Percentiles rank a stretch among this genome's conserved stretches.
These are phyloP conservation scores for Euphorbia schlechtendalii DNA, from an alignment of 441 rosid genomes.

Conservation along the genomic window DNA sequence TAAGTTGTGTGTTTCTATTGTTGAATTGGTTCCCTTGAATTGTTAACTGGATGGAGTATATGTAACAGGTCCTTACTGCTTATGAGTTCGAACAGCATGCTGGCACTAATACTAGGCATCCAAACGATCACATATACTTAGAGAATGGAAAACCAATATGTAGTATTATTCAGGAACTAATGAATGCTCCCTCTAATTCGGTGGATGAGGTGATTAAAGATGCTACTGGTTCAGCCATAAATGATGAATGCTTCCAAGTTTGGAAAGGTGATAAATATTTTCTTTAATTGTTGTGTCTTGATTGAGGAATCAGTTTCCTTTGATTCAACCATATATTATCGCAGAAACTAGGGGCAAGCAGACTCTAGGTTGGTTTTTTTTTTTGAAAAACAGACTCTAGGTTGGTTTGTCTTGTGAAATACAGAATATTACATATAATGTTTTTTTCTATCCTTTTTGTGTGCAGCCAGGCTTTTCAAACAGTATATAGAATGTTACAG, in stretches of 20 bases:
- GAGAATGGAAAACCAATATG: slow-evolving; percentile 84
- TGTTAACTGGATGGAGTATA: slow-evolving; percentile 13
- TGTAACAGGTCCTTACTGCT: slow-evolving; percentile 63
- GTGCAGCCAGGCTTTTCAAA: slow-evolving; percentile 56
- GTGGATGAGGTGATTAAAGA: slow-evolving; percentile 68
- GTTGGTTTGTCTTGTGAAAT: neutral
- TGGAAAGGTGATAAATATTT: slow-evolving; percentile 71
- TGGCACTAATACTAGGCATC: slow-evolving; percentile 82
- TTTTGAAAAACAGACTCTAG: too few relatives aligned
- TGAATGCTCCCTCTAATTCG: slow-evolving; percentile 48
- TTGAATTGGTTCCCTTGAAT: slow-evolving; percentile 12
- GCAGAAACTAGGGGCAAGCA: neutral
- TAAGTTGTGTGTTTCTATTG: too few relatives aligned
- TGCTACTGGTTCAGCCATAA: slow-evolving; percentile 75
- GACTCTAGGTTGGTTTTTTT: too few relatives aligned
- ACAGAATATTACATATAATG: neutral
- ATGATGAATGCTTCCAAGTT: slow-evolving; percentile 62
- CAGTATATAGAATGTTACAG: slow-evolving; percentile 24
- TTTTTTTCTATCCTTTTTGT: slow-evolving; percentile 18
- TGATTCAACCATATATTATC: too few relatives aligned
- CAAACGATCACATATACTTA: slow-evolving; percentile 86
- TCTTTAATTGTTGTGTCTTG: neutral
- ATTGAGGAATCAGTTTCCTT: neutral
- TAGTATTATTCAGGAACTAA: slow-evolving; percentile 68
- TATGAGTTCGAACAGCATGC: slow-evolving; percentile 95